These are phyloP conservation scores for Fragosphaeria purpurea DNA, from an alignment of 2,329 filamentous ascomycete species.

Conservation along the genomic window DNA sequence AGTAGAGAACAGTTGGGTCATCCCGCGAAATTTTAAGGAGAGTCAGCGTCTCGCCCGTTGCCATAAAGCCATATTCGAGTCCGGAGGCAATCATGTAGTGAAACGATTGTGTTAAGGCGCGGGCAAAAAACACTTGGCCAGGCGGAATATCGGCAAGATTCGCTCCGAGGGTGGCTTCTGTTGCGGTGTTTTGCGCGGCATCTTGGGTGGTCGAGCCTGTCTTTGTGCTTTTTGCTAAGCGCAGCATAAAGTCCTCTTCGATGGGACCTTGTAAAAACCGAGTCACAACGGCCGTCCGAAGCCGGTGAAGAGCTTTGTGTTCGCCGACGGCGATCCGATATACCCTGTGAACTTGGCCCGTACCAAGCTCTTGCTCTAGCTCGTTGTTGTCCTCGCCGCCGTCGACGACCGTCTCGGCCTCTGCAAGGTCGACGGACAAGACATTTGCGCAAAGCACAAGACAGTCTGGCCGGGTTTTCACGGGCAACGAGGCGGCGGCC, in stretches of 20 bases:
- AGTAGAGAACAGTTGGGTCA: constrained; percentile 3
- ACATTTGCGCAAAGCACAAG: constrained; percentile 7
- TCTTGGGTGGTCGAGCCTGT: not conserved
- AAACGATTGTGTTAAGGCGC: constrained; percentile 4
- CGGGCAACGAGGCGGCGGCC: not conserved
- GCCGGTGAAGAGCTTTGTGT: constrained; percentile 7
- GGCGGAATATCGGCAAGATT: not conserved
- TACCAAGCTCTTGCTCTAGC: not conserved
- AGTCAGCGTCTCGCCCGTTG: constrained; percentile 5
- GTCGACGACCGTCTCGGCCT: not conserved
- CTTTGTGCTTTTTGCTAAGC: not conserved
- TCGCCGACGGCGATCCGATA: constrained; percentile 2
- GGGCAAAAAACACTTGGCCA: constrained; percentile 7
- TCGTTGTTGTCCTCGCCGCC: not conserved
- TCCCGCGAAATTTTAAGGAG: not conserved
- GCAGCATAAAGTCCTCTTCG: constrained; percentile 4
- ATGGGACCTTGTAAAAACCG: not conserved
- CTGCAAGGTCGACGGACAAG: not conserved
- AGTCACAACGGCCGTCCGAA: constrained; percentile 1
- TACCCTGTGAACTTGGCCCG: constrained; percentile 1
- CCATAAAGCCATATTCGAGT: constrained; percentile 4
- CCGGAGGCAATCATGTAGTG: constrained; percentile 6
- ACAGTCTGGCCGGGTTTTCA: constrained; percentile 8
- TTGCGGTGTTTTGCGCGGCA: not conserved
- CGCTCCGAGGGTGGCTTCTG: constrained; percentile 1